Base-by-base conservation (phyloP, 108 stramenopile genomes). In the Skeletonema marinoi region DNA sequence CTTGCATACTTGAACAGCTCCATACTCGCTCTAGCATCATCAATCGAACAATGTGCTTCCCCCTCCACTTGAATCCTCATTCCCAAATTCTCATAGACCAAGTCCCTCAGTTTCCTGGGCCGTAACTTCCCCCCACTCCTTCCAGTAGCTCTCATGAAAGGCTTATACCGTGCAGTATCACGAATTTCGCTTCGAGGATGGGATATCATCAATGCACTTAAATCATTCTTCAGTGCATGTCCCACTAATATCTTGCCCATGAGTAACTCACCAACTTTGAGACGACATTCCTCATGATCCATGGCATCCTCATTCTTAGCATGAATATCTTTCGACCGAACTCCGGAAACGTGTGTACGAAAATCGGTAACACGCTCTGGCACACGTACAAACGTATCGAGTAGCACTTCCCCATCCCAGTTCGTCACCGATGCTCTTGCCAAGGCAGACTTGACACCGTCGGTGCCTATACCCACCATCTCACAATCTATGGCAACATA, bases 401-500 rank as follows among this genome's bases (percentile, higher is more conserved):
- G 70, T 5, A 96, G 10, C 6, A 90, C 87, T 17, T 89, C 68
- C 4, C 88, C 83, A 68, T 95, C 68, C 89, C 90, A 96, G 72
- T 96, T 87, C 10, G 88, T 85, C 9, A 93, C 77, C n/a, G 94
- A 96, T 11, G 93, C 96, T 29, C 94, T 92, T 14, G 97, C 97
- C 70, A 98, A 73, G 7, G 87, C 95, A 31, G 90, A 91, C 32
- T 89, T 87, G 65, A 83, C 85, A n/a, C 93, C 93, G n/a, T 82
- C 82, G 33, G 84, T 68, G 14, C 97, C 97, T 32, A 97, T 94
- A 32, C 98, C 98, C 48, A 99, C 98, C 98, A 99, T 99, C 80
- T 99, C 98, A 79, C 98, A 99, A 83, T 99, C 98, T 62, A 99
- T 67, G 9, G 93, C 97, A 25, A 95, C 67, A 72, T 94, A 96